Conservation (phyloP, 495 filamentous ascomycete genomes). For the Trichoderma virens region DNA sequence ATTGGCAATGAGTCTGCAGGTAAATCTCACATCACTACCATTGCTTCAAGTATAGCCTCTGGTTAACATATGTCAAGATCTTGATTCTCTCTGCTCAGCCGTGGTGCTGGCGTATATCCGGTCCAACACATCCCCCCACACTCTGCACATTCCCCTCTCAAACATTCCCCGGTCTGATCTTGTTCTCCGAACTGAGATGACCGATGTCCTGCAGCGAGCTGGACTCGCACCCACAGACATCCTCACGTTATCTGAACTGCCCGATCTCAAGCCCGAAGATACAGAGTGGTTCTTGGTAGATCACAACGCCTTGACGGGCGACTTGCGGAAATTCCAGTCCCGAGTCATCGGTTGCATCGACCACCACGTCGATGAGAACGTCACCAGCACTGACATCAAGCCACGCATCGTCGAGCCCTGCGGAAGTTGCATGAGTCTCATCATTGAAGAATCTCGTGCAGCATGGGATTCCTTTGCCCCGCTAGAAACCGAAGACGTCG, state of each 20-base stretch:
- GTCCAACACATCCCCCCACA: constrained; percentile 38
- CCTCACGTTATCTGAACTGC: constrained; percentile 45
- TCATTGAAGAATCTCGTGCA: constrained; percentile 53
- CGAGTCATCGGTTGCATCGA: constrained; percentile 73
- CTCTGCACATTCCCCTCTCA: constrained; percentile 70
- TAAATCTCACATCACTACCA: constrained; percentile 18
- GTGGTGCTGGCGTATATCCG: constrained; percentile 81
- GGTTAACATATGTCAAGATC: constrained; percentile 43
- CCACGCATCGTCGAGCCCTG: constrained; percentile 60
- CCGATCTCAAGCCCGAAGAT: constrained; percentile 24
- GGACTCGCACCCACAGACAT: constrained; percentile 36
- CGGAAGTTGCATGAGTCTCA: constrained; percentile 75
- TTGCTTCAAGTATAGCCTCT: constrained; percentile 11
- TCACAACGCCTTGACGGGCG: constrained; percentile 70
- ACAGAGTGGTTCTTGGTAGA: constrained; percentile 71
- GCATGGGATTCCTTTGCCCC: constrained; percentile 42
- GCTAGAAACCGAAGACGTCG: constrained; percentile 18
- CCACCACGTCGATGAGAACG: constrained; percentile 79
- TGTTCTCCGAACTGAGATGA: constrained; percentile 71
- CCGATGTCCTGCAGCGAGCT: constrained; percentile 41
- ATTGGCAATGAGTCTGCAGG: constrained; percentile 70
- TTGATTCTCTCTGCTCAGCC: constrained; percentile 84
- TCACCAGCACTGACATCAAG: constrained; percentile 42
- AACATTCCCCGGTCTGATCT: constrained; percentile 67
- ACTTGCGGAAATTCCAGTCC: constrained; percentile 33